Conservation (phyloP, 352 stramenopile species). For the Phytophthora foliorum region DNA sequence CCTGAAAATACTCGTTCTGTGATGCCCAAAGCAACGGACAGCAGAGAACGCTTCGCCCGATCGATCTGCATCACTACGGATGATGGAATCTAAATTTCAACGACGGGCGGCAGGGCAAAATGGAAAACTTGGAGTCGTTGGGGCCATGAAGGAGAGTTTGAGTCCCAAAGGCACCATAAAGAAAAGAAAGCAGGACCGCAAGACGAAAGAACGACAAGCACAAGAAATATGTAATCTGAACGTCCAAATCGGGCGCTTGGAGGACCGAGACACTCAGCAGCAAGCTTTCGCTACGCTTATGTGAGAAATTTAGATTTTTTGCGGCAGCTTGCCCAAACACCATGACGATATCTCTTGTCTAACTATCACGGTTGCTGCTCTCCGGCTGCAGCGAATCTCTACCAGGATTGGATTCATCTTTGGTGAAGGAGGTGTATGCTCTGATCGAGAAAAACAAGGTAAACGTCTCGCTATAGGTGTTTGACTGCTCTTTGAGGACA, state of each 20-base stretch:
- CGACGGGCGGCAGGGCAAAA: slow-evolving; percentile 6
- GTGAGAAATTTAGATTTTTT: slow-evolving; percentile 33
- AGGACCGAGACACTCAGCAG: slow-evolving; percentile 77
- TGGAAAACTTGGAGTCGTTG: slow-evolving; percentile 12
- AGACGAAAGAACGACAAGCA: slow-evolving; percentile 49
- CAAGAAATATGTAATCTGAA: slow-evolving; percentile 54
- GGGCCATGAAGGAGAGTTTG: slow-evolving; percentile 7
- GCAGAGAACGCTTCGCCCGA: no score
- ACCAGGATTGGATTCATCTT: slow-evolving; percentile 40
- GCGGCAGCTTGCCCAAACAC: neutral
- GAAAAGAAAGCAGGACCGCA: slow-evolving; percentile 55
- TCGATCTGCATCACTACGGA: neutral
- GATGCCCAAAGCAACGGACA: no score
- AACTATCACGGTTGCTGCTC: neutral
- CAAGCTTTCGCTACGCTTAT: slow-evolving; percentile 61
- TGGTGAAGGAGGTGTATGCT: slow-evolving; percentile 53
- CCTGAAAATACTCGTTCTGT: neutral
- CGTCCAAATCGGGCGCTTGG: slow-evolving; percentile 59
- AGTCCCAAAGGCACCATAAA: slow-evolving; percentile 49
- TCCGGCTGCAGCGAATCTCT: slow-evolving; percentile 43
- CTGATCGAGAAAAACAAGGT: slow-evolving; percentile 78
- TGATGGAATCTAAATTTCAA: slow-evolving; percentile 38
- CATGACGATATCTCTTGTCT: neutral
- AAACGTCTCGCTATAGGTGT: neutral
- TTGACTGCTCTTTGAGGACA: neutral